These are phyloP conservation scores for Penicillium hordei DNA, from an alignment of 2,329 filamentous ascomycete genomes.

Conservation along the genomic window DNA sequence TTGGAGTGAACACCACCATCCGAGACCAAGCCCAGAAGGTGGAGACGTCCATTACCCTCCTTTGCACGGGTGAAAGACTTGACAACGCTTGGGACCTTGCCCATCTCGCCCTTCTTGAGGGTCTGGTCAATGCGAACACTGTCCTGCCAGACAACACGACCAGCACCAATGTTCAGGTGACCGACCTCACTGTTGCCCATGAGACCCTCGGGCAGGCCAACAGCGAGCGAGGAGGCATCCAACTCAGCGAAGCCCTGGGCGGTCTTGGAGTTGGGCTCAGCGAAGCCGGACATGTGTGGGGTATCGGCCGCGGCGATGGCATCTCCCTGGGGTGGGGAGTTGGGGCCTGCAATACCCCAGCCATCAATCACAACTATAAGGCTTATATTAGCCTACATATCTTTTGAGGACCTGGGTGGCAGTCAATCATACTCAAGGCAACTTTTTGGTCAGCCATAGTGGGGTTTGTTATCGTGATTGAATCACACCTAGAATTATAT, in stretches of 20 bases:
- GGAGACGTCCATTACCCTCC: constrained; percentile 84
- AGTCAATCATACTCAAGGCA: constrained; percentile 59
- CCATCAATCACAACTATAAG: constrained; percentile 93
- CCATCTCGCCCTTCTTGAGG: constrained; percentile 80
- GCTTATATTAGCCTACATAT: constrained; percentile 16
- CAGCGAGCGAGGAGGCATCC: constrained; percentile 92
- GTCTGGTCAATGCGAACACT: constrained; percentile 94
- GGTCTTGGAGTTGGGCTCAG: constrained; percentile 64
- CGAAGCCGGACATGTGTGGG: constrained; percentile 89
- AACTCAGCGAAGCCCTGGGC: constrained; percentile 85
- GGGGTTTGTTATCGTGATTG: constrained; percentile 24
- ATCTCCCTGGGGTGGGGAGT: constrained; percentile 84
- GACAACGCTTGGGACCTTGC: constrained; percentile 74
- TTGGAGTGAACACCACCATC: constrained; percentile 97
- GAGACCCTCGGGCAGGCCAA: constrained; percentile 90
- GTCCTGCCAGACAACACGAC: constrained; percentile 97
- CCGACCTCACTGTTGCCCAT: constrained; percentile 99
- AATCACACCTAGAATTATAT: constrained; percentile 16
- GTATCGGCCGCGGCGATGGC: constrained; percentile 93
- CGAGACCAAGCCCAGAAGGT: constrained; percentile 87
- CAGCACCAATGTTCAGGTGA: constrained; percentile 97
- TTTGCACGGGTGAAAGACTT: constrained; percentile 76
- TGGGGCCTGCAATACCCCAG: constrained; percentile 83
- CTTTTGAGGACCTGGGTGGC: constrained; percentile 29
- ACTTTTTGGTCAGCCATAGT: constrained; percentile 69